Conservation (phyloP, 495 filamentous ascomycete species). For the Daldinia childiae region DNA sequence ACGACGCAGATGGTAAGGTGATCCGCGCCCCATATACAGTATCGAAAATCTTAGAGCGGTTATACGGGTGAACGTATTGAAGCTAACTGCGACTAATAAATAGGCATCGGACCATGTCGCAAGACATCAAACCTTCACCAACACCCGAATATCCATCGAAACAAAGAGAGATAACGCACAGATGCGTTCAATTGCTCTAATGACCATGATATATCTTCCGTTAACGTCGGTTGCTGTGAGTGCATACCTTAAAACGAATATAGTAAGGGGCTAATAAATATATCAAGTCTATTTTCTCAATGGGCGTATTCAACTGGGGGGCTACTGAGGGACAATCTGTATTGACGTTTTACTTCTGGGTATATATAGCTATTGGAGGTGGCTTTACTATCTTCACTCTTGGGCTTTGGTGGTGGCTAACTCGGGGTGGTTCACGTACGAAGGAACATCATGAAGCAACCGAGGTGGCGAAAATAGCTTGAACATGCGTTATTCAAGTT, state of each 20-base stretch:
- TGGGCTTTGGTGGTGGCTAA: slow-evolving; percentile 23
- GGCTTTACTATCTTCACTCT: slow-evolving; percentile 25
- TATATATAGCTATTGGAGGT: slow-evolving; percentile 27
- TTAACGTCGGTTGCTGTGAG: slow-evolving; percentile 31
- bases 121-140: slow-evolving; percentile 13
- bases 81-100: neutral
- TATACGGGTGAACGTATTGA: neutral
- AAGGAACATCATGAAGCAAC: neutral
- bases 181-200: slow-evolving; percentile 30
- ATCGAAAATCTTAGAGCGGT: neutral
- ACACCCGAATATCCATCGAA: slow-evolving; percentile 13
- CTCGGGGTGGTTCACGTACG: neutral
- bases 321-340: neutral
- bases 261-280: slow-evolving; percentile 5
- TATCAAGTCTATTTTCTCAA: slow-evolving; percentile 29
- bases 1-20: slow-evolving; percentile 17
- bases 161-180: slow-evolving; percentile 22
- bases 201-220: slow-evolving; percentile 32
- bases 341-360: slow-evolving; percentile 32
- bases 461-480: neutral
- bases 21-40: neutral
- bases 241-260: neutral
- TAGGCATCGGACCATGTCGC: slow-evolving; percentile 22
- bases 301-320: slow-evolving; percentile 33
- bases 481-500: neutral